Evolutionary conservation across 169 alveolate species (phyloP).

Genomic region (Eimeria nieschulzi): DNA sequence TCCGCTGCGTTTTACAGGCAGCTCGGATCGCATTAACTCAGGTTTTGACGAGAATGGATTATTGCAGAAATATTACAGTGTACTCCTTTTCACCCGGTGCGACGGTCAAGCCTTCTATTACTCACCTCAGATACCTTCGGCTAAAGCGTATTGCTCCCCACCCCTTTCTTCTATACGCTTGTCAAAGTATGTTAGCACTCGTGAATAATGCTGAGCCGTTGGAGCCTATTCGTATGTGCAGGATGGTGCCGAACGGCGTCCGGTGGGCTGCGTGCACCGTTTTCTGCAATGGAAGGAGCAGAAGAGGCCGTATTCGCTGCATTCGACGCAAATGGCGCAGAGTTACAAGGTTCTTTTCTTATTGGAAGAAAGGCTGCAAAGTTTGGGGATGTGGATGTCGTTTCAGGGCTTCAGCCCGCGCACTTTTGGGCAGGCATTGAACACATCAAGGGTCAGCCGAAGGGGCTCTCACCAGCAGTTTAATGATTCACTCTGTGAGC

Average conservation of each 20-base stretch:
- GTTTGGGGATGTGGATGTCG: background rate
- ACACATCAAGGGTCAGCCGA: no score
- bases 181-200: no score
- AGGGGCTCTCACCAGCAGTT: no score
- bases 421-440: background rate
- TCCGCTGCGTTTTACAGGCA: background rate
- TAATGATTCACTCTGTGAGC: no score
- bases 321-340: constrained; percentile 25
- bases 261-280: constrained; percentile 16
- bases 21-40: constrained; percentile 28
- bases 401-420: background rate
- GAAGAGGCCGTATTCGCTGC: constrained; percentile 36
- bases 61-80: background rate
- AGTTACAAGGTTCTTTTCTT: constrained; percentile 27
- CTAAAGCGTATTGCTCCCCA: no score
- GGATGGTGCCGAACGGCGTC: constrained; percentile 46
- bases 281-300: constrained; percentile 18
- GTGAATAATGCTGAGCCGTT: no score
- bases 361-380: constrained; percentile 25
- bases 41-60: background rate
- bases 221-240: background rate
- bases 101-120: background rate
- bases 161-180: no score
- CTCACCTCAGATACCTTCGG: no score
- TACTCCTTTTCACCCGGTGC: constrained; percentile 28